phyloP scores from a whole-genome alignment of 2,329 filamentous ascomycete genomes.

The Tolypocladium inflatum region DNA sequence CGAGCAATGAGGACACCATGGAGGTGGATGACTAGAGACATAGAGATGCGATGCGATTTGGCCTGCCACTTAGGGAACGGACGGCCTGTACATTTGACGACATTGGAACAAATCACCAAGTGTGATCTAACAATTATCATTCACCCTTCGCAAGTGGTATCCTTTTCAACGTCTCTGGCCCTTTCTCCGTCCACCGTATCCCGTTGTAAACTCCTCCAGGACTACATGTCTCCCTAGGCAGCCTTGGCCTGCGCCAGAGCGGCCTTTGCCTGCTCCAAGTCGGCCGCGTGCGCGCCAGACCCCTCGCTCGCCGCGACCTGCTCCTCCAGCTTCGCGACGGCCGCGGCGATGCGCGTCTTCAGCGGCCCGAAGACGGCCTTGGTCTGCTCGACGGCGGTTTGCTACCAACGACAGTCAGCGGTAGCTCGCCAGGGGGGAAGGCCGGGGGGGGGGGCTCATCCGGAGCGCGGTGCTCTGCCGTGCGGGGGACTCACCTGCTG shows the following conservation, averaged over 20 bases:
- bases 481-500: slow-evolving; percentile 61
- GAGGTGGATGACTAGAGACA: slow-evolving; percentile 41
- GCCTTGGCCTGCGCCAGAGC: slow-evolving; percentile 40
- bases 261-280: slow-evolving; percentile 47
- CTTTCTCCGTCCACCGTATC: neutral
- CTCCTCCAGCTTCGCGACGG: slow-evolving; percentile 64
- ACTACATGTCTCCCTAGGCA: neutral
- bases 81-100: neutral
- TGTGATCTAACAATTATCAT: neutral
- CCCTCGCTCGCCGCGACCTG: slow-evolving; percentile 58
- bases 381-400: slow-evolving; percentile 77
- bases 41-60: neutral
- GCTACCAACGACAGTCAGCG: slow-evolving; percentile 34
- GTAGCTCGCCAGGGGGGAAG: neutral
- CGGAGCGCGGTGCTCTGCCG: neutral
- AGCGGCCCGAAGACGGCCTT: slow-evolving; percentile 70
- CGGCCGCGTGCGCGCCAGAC: slow-evolving; percentile 32
- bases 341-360: slow-evolving; percentile 59
- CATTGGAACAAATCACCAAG: neutral
- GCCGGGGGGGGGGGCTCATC: neutral
- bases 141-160: neutral
- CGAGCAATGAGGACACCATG: slow-evolving; percentile 50
- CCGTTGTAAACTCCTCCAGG: neutral
- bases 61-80: neutral
- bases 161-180: neutral